phyloP scores from a whole-genome alignment of 1,284 basidiomycete genomes.

The Mycena citricolor region DNA sequence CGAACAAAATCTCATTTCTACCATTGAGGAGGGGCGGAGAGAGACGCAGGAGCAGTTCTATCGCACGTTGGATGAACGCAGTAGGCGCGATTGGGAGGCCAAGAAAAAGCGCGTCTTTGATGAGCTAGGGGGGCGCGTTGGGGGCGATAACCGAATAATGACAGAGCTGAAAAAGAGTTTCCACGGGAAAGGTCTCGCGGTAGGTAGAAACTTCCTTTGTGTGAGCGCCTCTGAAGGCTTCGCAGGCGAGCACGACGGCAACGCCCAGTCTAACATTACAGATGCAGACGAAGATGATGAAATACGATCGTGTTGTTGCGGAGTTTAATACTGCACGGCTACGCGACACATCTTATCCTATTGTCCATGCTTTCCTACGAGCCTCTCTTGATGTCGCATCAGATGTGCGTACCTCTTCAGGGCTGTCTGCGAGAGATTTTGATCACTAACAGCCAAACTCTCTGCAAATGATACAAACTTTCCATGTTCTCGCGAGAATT shows the following conservation, averaged over 20 bases:
- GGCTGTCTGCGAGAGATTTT: too few relatives aligned
- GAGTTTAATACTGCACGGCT: slow-evolving; percentile 75
- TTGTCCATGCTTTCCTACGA: slow-evolving; percentile 68
- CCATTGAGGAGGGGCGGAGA: slow-evolving; percentile 86
- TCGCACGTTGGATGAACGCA: slow-evolving; percentile 72
- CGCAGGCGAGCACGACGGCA: slow-evolving; percentile 41
- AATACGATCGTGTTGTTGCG: slow-evolving; percentile 81
- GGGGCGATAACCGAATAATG: slow-evolving; percentile 51
- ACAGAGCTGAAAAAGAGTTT: slow-evolving; percentile 61
- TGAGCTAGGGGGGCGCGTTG: slow-evolving; percentile 73
- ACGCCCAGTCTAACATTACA: slow-evolving; percentile 63
- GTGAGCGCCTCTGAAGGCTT: too few relatives aligned
- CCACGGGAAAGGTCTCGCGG: slow-evolving; percentile 56
- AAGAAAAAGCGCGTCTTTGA: slow-evolving; percentile 90
- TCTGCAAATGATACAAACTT: slow-evolving; percentile 65
- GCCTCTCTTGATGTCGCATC: slow-evolving; percentile 56
- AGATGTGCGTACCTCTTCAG: slow-evolving; percentile 47
- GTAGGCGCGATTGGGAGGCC: slow-evolving; percentile 83
- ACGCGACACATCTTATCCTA: slow-evolving; percentile 70
- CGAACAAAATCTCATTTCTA: slow-evolving; percentile 91
- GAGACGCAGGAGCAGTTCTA: slow-evolving; percentile 89
- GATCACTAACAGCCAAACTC: slow-evolving; percentile 39
- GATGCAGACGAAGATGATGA: slow-evolving; percentile 94
- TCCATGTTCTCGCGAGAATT: slow-evolving; percentile 72
- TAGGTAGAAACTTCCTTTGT: slow-evolving; percentile 37